These are phyloP conservation scores for Fraxinus anomala DNA, from an alignment of 257 asterid genomes.

Conservation along the genomic window DNA sequence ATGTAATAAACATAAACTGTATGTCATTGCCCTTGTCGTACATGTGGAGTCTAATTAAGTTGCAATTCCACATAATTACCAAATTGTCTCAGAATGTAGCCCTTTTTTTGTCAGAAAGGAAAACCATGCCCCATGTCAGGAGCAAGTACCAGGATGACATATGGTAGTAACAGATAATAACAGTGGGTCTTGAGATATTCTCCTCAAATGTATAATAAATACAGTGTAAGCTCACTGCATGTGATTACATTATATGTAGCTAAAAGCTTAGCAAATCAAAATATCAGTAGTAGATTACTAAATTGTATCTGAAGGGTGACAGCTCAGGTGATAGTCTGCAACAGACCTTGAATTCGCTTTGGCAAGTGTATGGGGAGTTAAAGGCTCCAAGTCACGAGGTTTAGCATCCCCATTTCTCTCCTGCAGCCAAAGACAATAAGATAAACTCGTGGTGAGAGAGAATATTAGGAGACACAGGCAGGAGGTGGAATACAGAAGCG, in stretches of 20 bases:
- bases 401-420: constrained; percentile 80
- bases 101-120: background rate
- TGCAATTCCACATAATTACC: background rate
- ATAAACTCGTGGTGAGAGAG: constrained; percentile 2
- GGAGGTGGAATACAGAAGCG: constrained; percentile 1
- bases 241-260: background rate
- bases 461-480: constrained; percentile 4
- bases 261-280: constrained; percentile 1
- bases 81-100: background rate
- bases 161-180: background rate
- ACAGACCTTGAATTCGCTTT: constrained; percentile 79
- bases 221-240: background rate
- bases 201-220: background rate
- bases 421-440: constrained; percentile 41
- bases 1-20: background rate
- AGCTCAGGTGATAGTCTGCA: background rate
- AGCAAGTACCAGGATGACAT: background rate
- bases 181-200: background rate
- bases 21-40: background rate
- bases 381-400: constrained; percentile 69
- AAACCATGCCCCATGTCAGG: background rate
- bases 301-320: background rate
- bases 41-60: background rate
- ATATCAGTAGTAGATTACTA: background rate
- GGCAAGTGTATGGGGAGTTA: constrained; percentile 67